Evolutionary conservation across 306 rosid species (phyloP).

Genomic region (Corylus heterophylla): DNA sequence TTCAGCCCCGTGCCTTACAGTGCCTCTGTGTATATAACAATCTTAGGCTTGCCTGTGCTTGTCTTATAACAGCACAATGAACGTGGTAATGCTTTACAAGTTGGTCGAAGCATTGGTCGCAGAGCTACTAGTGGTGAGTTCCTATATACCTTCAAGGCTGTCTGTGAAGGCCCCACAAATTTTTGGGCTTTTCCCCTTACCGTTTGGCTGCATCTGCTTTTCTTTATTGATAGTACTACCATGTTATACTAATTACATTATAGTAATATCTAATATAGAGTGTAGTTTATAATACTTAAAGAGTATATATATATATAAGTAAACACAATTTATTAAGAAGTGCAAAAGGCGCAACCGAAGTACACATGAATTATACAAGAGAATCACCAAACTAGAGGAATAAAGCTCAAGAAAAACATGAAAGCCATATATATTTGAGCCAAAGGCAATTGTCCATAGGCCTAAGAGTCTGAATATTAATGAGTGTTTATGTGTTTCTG

Average conservation of each 20-base stretch:
- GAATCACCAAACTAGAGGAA: too few species aligned
- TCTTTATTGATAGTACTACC: background rate
- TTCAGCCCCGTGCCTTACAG: conserved; percentile 54
- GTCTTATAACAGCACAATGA: conserved; percentile 78
- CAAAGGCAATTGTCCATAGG: too few species aligned
- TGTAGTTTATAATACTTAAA: background rate
- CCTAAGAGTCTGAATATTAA: background rate
- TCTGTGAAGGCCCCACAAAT: background rate
- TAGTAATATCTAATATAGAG: background rate
- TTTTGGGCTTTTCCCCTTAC: background rate
- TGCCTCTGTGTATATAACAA: conserved; percentile 54
- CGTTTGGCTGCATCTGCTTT: background rate
- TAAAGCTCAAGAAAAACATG: too few species aligned
- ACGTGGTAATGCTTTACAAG: conserved; percentile 53
- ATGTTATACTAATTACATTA: background rate
- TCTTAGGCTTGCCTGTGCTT: conserved; percentile 70
- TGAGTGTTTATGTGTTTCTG: background rate
- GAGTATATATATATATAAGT: background rate
- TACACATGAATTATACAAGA: too few species aligned
- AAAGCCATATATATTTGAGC: too few species aligned
- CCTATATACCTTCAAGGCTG: conserved; percentile 17
- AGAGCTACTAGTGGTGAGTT: conserved; percentile 63
- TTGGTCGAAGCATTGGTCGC: conserved; percentile 50
- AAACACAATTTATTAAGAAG: too few species aligned
- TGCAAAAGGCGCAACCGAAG: too few species aligned